Conservation (phyloP, 768 basidiomycete species). For the Mycena polygramma region DNA sequence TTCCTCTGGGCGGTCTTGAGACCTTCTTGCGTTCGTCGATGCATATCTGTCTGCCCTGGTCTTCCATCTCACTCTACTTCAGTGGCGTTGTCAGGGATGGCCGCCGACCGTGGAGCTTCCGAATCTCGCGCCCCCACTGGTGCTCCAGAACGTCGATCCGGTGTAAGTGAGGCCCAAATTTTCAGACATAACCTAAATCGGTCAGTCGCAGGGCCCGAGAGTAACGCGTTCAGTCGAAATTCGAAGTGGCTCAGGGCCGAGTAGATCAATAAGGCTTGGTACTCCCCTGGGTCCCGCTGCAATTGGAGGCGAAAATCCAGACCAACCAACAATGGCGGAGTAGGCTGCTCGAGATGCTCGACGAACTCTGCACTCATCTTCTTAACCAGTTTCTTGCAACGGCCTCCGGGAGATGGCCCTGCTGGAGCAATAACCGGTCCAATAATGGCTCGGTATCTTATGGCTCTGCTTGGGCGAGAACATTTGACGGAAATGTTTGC, state of each 20-base stretch:
- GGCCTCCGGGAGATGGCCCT: conserved; percentile 47
- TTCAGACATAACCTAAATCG: not conserved
- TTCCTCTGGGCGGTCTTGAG: conserved; percentile 56
- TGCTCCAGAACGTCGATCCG: not conserved
- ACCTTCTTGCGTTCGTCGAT: conserved; percentile 61
- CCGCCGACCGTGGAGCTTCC: conserved; percentile 35
- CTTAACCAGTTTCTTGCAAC: conserved; percentile 51
- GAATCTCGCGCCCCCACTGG: conserved; percentile 17
- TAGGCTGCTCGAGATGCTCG: conserved; percentile 45
- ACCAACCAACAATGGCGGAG: conserved; percentile 65
- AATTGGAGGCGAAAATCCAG: conserved; percentile 46
- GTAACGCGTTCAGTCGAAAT: conserved; percentile 49
- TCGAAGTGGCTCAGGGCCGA: conserved; percentile 44
- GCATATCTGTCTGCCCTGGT: not conserved
- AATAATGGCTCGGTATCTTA: conserved; percentile 80
- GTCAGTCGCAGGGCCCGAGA: conserved; percentile 17
- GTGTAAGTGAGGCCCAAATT: conserved; percentile 1
- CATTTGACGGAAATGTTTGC: conserved; percentile 59
- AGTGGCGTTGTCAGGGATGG: conserved; percentile 40
- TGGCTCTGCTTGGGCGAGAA: conserved; percentile 70
- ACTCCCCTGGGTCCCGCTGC: conserved; percentile 41
- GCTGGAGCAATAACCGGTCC: conserved; percentile 65
- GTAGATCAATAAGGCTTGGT: conserved; percentile 54
- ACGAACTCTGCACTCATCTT: conserved; percentile 16
- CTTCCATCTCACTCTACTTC: conserved; percentile 11